Evolutionary conservation across 1,284 basidiomycete genomes (phyloP).

Genomic region (Acaromyces ingoldii): DNA sequence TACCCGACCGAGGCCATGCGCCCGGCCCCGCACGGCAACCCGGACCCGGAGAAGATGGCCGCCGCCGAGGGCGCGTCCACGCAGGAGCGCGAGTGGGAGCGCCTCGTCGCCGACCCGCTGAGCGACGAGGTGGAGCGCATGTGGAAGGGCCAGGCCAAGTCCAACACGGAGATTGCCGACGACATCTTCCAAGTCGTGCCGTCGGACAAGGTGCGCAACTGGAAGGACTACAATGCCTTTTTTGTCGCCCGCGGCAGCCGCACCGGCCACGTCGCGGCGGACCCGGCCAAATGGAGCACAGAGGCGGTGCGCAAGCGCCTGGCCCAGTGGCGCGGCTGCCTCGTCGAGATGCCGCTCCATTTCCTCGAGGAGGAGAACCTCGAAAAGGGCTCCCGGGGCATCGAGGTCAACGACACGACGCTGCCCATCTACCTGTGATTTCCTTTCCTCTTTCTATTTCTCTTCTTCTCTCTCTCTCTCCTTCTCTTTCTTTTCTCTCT

Average conservation of each 20-base stretch:
- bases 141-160: conserved; percentile 68
- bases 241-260: conserved; percentile 57
- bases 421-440: conserved; percentile 9
- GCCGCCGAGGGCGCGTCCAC: too few species aligned
- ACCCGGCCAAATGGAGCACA: neutral
- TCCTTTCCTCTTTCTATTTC: neutral
- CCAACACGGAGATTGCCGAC: conserved; percentile 73
- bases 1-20: conserved; percentile 14
- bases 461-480: too few species aligned
- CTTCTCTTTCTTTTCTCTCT: too few species aligned
- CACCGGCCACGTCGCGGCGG: conserved; percentile 3
- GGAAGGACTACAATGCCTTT: conserved; percentile 54
- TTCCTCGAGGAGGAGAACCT: conserved; percentile 71
- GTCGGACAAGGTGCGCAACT: conserved; percentile 65
- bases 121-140: conserved; percentile 14
- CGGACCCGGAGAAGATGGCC: conserved; percentile 15
- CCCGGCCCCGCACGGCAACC: conserved; percentile 15
- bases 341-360: conserved; percentile 63
- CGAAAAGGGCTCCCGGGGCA: conserved; percentile 3
- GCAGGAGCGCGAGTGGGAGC: conserved; percentile 59
- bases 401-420: conserved; percentile 15
- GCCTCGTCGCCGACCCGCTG: conserved; percentile 17
- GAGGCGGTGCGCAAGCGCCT: conserved; percentile 56
- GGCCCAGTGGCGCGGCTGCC: conserved; percentile 59
- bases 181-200: conserved; percentile 79